phyloP scores from a whole-genome alignment of 2,329 filamentous ascomycete genomes.

The Nannizzia gypsea region DNA sequence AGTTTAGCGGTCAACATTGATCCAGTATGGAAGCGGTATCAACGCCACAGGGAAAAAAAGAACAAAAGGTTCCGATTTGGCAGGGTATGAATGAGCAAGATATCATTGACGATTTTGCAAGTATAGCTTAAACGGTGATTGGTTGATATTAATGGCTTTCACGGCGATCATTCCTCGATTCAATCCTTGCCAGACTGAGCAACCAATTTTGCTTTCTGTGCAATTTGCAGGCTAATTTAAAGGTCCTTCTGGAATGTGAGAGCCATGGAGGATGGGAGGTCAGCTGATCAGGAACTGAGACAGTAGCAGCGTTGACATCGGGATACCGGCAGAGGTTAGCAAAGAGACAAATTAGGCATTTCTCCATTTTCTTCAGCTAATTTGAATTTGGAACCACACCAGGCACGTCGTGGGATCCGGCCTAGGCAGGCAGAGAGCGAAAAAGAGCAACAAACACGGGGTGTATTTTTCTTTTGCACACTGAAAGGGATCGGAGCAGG shows the following conservation, averaged over 20 bases:
- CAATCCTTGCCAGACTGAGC: slow-evolving; percentile 1
- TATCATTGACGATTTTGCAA: background rate
- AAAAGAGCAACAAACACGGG: background rate
- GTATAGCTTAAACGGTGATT: background rate
- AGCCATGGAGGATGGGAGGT: background rate
- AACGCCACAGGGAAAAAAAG: slow-evolving; percentile 5
- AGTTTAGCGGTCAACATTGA: slow-evolving; percentile 3
- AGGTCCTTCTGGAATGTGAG: slow-evolving; percentile 6
- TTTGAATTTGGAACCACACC: background rate
- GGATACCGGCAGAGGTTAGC: background rate
- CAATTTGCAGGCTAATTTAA: slow-evolving; percentile 2
- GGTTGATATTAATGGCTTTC: background rate
- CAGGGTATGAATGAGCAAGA: slow-evolving; percentile 1
- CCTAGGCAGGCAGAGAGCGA: background rate
- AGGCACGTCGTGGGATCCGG: slow-evolving; percentile 1
- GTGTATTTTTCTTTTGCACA: background rate
- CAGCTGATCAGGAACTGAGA: slow-evolving; percentile 3
- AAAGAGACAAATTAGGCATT: background rate
- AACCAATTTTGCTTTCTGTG: background rate
- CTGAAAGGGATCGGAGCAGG: slow-evolving; percentile 13
- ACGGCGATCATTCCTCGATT: slow-evolving; percentile 6
- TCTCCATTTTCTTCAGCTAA: background rate
- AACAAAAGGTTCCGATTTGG: slow-evolving; percentile 2
- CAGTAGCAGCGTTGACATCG: background rate
- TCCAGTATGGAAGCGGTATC: slow-evolving; percentile 3